Base-by-base conservation (phyloP, 2,329 filamentous ascomycete species). In the Lanzia echinophila region DNA sequence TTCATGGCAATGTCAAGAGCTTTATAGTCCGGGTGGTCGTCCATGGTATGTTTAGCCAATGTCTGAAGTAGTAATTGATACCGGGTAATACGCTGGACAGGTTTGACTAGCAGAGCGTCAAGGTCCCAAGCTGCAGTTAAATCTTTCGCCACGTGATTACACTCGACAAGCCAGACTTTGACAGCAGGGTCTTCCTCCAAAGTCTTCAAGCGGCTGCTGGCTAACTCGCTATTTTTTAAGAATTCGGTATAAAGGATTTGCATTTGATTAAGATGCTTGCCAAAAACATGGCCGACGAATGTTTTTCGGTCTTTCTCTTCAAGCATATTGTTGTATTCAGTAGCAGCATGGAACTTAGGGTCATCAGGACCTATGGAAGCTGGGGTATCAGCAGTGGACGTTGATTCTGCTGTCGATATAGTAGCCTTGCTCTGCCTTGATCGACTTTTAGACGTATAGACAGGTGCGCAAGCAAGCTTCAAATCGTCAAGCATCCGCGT, bases 61-160 rank as follows among this genome's bases (percentile, higher is more conserved):
- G 90, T 84, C 33, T 84, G 82, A 43, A 99, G 81, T 39, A 99
- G 76, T 44, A 96, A 84, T 3, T 90, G 90, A 66, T 97, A 99
- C 66, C 96, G 96, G 33, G 92, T 85, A 58, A 97, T 86, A 46
- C 94, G 83, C 71, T 99, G 94, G 69, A 95, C 91, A 1, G 94
- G 94, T 70, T 99, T 99, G 67, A 99, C 92, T 19, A 99, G 79
- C n/a, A 99, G 76, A 0, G 94, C 95, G 69, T 96, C 91, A 57
- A 99, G 72, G 69, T 95, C 88, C 94, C 94, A 99, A 0, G 94
- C 92, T 24, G 85, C 83, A 0, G 94, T 99, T 59, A 99, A 79
- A 67, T 96, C 94, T 62, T 90, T 88, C 12, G 92, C 91, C 65
- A 92, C 91, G 62, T 90, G 84, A 65, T 94, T 90, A 71, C 94